phyloP scores from a whole-genome alignment of 2,329 filamentous ascomycete species.

The Ascochyta rabiei region DNA sequence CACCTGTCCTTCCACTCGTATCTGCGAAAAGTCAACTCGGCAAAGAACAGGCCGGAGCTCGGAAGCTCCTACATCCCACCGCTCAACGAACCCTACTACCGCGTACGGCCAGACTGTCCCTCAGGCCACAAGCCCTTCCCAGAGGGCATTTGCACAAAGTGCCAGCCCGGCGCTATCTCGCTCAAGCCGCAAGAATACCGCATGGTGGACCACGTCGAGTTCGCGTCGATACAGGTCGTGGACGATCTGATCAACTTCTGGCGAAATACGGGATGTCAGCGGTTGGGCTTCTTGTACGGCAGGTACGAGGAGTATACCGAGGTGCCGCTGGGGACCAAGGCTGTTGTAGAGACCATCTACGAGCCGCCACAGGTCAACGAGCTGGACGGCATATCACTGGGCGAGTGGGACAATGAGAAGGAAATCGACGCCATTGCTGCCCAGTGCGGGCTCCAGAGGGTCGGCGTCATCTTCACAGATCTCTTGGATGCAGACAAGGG shows the following conservation, averaged over 20 bases:
- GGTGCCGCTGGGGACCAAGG: slow-evolving; percentile 92
- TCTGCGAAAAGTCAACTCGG: slow-evolving; percentile 91
- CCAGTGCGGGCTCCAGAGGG: slow-evolving; percentile 82
- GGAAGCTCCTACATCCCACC: slow-evolving; percentile 96
- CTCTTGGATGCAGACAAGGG: slow-evolving; percentile 79
- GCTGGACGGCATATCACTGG: slow-evolving; percentile 82
- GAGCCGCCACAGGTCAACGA: slow-evolving; percentile 93
- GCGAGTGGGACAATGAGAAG: slow-evolving; percentile 83
- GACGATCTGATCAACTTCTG: slow-evolving; percentile 92
- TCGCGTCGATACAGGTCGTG: slow-evolving; percentile 81
- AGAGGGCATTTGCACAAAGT: slow-evolving; percentile 97
- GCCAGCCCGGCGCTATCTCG: slow-evolving; percentile 95
- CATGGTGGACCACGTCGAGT: slow-evolving; percentile 98
- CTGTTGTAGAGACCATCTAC: slow-evolving; percentile 95
- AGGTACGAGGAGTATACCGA: slow-evolving; percentile 89
- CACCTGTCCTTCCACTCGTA: slow-evolving; percentile 96
- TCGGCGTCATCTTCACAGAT: slow-evolving; percentile 96
- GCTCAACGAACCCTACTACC: slow-evolving; percentile 88
- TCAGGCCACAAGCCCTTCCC: slow-evolving; percentile 93
- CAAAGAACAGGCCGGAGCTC: slow-evolving; percentile 93
- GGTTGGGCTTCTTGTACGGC: slow-evolving; percentile 89
- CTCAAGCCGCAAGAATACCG: slow-evolving; percentile 91
- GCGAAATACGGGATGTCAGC: slow-evolving; percentile 82
- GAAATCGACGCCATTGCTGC: slow-evolving; percentile 81
- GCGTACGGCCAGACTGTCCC: slow-evolving; percentile 86